Evolutionary conservation across 1,139 yeast species (phyloP).

Genomic region (Geotrichum aggregatum): DNA sequence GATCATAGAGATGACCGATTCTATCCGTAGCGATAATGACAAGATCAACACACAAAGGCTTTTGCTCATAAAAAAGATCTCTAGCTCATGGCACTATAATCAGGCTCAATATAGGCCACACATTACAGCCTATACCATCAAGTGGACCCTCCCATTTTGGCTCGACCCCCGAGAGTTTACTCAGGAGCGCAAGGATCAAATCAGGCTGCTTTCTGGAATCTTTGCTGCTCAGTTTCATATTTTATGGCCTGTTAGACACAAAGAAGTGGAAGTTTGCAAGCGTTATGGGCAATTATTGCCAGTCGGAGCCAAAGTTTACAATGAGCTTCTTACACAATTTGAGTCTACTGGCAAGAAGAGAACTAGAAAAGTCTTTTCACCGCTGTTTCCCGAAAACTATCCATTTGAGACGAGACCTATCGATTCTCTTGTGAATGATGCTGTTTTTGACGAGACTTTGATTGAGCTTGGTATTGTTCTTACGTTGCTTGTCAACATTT

Average conservation of each 20-base stretch:
- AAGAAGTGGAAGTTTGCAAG: slow-evolving; percentile 32
- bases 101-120: slow-evolving; percentile 42
- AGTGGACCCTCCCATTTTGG: slow-evolving; percentile 49
- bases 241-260: slow-evolving; percentile 34
- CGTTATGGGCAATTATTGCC: slow-evolving; percentile 36
- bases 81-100: slow-evolving; percentile 47
- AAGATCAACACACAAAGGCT: slow-evolving; percentile 55
- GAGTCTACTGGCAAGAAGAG: slow-evolving; percentile 21
- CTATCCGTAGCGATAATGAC: slow-evolving; percentile 34
- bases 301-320: slow-evolving; percentile 34
- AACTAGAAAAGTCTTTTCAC: slow-evolving; percentile 31
- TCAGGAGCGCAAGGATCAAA: slow-evolving; percentile 31
- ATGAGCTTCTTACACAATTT: slow-evolving; percentile 30
- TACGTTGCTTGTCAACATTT: slow-evolving; percentile 39
- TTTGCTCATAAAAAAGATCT: slow-evolving; percentile 55
- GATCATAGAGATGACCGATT: slow-evolving; percentile 32
- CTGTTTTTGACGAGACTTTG: slow-evolving; percentile 65
- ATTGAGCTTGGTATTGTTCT: slow-evolving; percentile 54
- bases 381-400: slow-evolving; percentile 62
- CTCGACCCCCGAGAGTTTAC: slow-evolving; percentile 30
- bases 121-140: slow-evolving; percentile 51
- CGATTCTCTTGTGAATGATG: slow-evolving; percentile 72
- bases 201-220: slow-evolving; percentile 34
- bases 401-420: slow-evolving; percentile 66
- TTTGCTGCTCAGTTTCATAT: slow-evolving; percentile 35